Percentiles rank a stretch among this genome's conserved stretches.
Conservation (phyloP, 805 yeast species). For the Priceomyces medius region DNA sequence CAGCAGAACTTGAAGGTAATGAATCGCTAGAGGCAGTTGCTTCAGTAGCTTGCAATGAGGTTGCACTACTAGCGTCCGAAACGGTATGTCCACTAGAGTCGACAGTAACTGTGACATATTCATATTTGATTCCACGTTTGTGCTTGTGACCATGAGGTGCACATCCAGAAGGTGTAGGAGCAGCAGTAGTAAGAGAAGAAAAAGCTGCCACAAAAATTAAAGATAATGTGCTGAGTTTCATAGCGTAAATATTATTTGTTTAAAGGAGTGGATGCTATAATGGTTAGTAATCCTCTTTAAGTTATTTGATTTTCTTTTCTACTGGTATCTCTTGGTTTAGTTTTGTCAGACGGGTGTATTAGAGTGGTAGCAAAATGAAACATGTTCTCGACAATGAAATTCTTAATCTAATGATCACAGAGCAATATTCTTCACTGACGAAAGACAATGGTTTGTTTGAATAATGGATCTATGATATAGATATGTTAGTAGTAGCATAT, state of each 20-base stretch:
- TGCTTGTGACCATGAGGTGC: conserved; percentile 50
- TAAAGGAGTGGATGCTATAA: background rate
- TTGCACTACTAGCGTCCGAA: conserved; percentile 6
- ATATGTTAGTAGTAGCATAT: no score
- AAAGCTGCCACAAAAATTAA: conserved; percentile 21
- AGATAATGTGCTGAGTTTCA: conserved; percentile 16
- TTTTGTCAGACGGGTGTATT: background rate
- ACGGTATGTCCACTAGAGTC: conserved; percentile 42
- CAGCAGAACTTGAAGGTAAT: conserved; percentile 11
- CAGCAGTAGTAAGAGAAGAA: conserved; percentile 8
- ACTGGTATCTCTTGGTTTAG: background rate
- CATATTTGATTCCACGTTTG: conserved; percentile 53
- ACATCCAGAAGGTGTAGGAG: conserved; percentile 6
- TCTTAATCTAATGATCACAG: no score
- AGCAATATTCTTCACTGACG: no score
- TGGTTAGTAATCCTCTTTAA: background rate
- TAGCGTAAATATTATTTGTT: conserved; percentile 1
- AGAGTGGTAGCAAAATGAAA: background rate
- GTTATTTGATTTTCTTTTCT: background rate
- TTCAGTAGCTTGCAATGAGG: conserved; percentile 13
- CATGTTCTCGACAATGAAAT: background rate
- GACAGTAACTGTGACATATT: conserved; percentile 43
- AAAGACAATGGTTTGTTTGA: no score
- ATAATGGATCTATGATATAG: no score
- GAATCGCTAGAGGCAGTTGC: conserved; percentile 28